Conservation (phyloP, 257 asterid genomes). For the Echium plantagineum region DNA sequence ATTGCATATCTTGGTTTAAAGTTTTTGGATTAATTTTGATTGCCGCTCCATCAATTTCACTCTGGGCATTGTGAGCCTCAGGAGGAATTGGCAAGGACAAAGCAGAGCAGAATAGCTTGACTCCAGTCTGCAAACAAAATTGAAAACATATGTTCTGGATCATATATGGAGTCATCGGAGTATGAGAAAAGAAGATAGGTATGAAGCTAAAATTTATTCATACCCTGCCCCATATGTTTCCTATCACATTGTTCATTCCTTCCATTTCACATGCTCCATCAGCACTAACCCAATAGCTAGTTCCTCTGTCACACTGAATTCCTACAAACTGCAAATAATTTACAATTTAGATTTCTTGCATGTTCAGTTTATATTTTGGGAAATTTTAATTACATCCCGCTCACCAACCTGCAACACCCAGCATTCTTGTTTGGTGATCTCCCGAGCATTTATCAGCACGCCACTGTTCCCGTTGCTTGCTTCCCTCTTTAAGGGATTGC, state of each 20-base stretch:
- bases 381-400: slow-evolving; percentile 3
- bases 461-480: slow-evolving; percentile 79
- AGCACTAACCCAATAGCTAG: slow-evolving; percentile 64
- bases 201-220: slow-evolving; percentile 4
- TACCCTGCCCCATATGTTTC: slow-evolving; percentile 80
- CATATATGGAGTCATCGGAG: not conserved
- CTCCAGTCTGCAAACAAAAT: slow-evolving; percentile 37
- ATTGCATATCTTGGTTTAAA: slow-evolving; percentile 18
- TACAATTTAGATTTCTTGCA: slow-evolving; percentile 13
- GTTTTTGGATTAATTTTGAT: slow-evolving; percentile 14
- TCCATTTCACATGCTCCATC: slow-evolving; percentile 59
- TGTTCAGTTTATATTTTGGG: slow-evolving; percentile 6
- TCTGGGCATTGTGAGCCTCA: slow-evolving; percentile 12
- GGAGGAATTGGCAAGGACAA: slow-evolving; percentile 74
- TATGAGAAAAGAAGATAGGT: not conserved
- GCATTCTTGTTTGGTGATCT: slow-evolving; percentile 61
- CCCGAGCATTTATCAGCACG: slow-evolving; percentile 54
- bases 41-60: slow-evolving; percentile 17
- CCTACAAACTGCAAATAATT: slow-evolving; percentile 43
- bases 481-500: slow-evolving; percentile 28
- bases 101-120: slow-evolving; percentile 50
- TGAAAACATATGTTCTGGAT: not conserved
- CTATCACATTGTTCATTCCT: slow-evolving; percentile 68
- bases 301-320: slow-evolving; percentile 50
- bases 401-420: slow-evolving; percentile 49